These are phyloP conservation scores for Ophiocordyceps australis DNA, from an alignment of 2,329 filamentous ascomycete genomes.

Conservation along the genomic window DNA sequence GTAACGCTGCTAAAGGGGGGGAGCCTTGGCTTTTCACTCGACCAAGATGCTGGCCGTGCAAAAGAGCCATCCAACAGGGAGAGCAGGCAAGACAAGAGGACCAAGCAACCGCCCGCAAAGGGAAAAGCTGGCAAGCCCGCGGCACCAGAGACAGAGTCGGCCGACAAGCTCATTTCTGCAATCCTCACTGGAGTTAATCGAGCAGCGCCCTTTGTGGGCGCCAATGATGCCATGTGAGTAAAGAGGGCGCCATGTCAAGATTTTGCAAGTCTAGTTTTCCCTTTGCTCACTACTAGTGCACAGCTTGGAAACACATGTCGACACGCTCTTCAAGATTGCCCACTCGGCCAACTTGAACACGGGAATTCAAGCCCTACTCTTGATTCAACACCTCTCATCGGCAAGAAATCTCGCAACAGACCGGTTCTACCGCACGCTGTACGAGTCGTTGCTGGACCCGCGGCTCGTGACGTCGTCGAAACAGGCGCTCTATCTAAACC, in stretches of 20 bases:
- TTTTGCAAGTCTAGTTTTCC: neutral
- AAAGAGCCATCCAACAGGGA: conserved; percentile 12
- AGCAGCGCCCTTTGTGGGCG: conserved; percentile 79
- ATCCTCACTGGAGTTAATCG: conserved; percentile 90
- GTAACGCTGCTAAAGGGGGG: conserved; percentile 56
- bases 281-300: neutral
- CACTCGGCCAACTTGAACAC: conserved; percentile 99
- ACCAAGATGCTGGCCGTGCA: conserved; percentile 22
- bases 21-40: conserved; percentile 17
- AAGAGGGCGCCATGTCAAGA: conserved; percentile 1
- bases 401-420: conserved; percentile 70
- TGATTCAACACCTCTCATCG: conserved; percentile 82
- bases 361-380: conserved; percentile 81
- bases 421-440: conserved; percentile 86
- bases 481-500: conserved; percentile 85
- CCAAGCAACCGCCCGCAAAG: conserved; percentile 6
- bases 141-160: conserved; percentile 45
- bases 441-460: conserved; percentile 85
- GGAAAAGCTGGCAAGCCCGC: conserved; percentile 7
- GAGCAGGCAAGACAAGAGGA: conserved; percentile 4
- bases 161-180: conserved; percentile 82
- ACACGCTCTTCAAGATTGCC: conserved; percentile 88
- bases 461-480: conserved; percentile 82
- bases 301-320: conserved; percentile 71
- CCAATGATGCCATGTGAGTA: conserved; percentile 54